phyloP scores from a whole-genome alignment of 768 basidiomycete genomes.

The Russula vinacea region DNA sequence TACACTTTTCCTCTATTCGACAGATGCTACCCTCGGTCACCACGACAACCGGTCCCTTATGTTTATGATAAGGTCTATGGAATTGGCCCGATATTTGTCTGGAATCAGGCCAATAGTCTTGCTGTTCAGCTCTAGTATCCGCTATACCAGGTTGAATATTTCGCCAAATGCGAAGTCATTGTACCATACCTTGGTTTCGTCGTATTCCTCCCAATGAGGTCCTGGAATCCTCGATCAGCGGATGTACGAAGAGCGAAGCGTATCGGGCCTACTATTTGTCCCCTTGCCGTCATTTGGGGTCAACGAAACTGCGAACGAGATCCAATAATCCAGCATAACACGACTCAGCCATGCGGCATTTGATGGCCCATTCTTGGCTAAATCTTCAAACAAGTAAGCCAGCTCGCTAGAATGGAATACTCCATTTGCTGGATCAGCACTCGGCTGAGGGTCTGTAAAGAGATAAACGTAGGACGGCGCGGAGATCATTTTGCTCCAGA shows the following conservation, averaged over 20 bases:
- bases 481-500: slow-evolving; percentile 43
- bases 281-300: slow-evolving; percentile 47
- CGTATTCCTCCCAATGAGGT: slow-evolving; percentile 9
- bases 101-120: slow-evolving; percentile 7
- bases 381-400: too few relatives aligned
- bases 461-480: slow-evolving; percentile 43
- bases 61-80: slow-evolving; percentile 13
- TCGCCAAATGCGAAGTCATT: not conserved
- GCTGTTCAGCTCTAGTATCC: slow-evolving; percentile 19
- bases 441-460: slow-evolving; percentile 41
- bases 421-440: slow-evolving; percentile 14
- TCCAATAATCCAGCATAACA: slow-evolving; percentile 46
- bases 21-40: not conserved
- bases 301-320: slow-evolving; percentile 46
- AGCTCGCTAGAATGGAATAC: slow-evolving; percentile 31
- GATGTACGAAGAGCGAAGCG: not conserved
- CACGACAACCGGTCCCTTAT: slow-evolving; percentile 8
- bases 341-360: slow-evolving; percentile 33
- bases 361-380: not conserved
- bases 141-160: not conserved
- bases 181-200: slow-evolving; percentile 9
- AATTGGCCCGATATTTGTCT: slow-evolving; percentile 7
- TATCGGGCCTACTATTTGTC: slow-evolving; percentile 33
- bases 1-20: too few relatives aligned
- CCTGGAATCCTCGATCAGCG: slow-evolving; percentile 2